Conservation (phyloP, 768 basidiomycete genomes). For the Amanita subjunquillea region DNA sequence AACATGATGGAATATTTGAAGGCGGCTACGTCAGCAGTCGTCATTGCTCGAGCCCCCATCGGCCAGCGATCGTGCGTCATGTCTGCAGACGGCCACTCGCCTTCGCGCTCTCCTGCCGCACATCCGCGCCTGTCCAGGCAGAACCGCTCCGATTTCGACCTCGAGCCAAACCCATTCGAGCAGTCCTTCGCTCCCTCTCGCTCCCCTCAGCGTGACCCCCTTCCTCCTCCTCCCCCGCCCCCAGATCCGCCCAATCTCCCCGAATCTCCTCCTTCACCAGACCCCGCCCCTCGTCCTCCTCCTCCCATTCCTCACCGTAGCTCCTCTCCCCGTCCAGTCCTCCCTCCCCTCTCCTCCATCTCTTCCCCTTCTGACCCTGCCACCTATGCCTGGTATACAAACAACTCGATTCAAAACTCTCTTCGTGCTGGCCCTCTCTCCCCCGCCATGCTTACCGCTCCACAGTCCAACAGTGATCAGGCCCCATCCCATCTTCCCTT, state of each 20-base stretch:
- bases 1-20: conserved; percentile 30
- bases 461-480: conserved; percentile 40
- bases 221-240: conserved; percentile 20
- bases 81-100: conserved; percentile 29
- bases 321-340: conserved; percentile 52
- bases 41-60: conserved; percentile 32
- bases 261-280: conserved; percentile 7
- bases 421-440: conserved; percentile 90
- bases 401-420: conserved; percentile 52
- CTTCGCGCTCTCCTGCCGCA: conserved; percentile 16
- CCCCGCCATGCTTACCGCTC: conserved; percentile 93
- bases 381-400: conserved; percentile 58
- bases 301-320: conserved; percentile 19
- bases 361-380: conserved; percentile 57
- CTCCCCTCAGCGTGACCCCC: conserved; percentile 17
- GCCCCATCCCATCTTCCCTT: conserved; percentile 41
- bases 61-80: conserved; percentile 20
- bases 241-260: conserved; percentile 20
- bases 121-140: conserved; percentile 24
- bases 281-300: conserved; percentile 15
- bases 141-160: conserved; percentile 56
- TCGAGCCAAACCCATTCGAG: conserved; percentile 92
- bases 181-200: conserved; percentile 68
- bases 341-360: conserved; percentile 75
- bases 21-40: conserved; percentile 40